Conservation (phyloP, 805 yeast genomes). For the Candida loeiensis region DNA sequence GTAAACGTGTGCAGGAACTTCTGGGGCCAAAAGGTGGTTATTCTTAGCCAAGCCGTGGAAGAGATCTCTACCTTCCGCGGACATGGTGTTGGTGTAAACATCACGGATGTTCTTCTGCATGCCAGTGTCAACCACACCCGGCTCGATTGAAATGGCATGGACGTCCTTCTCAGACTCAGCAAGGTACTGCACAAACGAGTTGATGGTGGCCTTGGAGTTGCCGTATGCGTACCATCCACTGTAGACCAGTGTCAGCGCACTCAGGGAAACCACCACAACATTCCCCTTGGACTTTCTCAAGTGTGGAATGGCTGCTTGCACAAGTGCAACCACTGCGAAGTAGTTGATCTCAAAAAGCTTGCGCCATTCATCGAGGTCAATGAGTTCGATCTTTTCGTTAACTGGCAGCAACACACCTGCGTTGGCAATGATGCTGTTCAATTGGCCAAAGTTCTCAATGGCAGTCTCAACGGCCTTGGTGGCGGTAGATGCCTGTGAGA, state of each 20-base stretch:
- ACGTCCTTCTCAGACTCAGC: constrained; percentile 63
- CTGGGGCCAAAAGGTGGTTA: constrained; percentile 60
- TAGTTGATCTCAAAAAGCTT: constrained; percentile 69
- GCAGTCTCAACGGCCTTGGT: constrained; percentile 43
- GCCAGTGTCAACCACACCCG: constrained; percentile 89
- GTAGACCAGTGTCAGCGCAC: constrained; percentile 65
- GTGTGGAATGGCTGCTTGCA: constrained; percentile 53
- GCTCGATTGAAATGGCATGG: constrained; percentile 73
- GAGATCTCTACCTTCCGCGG: constrained; percentile 50
- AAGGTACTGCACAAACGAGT: constrained; percentile 65
- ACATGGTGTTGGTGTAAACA: constrained; percentile 58
- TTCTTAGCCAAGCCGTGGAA: constrained; percentile 62
- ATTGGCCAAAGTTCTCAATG: constrained; percentile 46
- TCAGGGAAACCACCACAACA: constrained; percentile 81
- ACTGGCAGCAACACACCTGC: constrained; percentile 88
- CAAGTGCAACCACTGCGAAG: constrained; percentile 67
- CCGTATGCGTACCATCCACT: constrained; percentile 92
- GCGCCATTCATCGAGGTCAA: constrained; percentile 58
- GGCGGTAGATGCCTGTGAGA: constrained; percentile 41
- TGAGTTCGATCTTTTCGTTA: constrained; percentile 41
- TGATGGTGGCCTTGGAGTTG: constrained; percentile 85
- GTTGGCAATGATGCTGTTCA: constrained; percentile 68
- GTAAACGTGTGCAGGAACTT: constrained; percentile 67
- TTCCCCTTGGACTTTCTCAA: constrained; percentile 56
- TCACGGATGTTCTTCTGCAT: constrained; percentile 85